Base-by-base conservation (phyloP, 768 basidiomycete genomes). In the Arthromyces matolae region DNA sequence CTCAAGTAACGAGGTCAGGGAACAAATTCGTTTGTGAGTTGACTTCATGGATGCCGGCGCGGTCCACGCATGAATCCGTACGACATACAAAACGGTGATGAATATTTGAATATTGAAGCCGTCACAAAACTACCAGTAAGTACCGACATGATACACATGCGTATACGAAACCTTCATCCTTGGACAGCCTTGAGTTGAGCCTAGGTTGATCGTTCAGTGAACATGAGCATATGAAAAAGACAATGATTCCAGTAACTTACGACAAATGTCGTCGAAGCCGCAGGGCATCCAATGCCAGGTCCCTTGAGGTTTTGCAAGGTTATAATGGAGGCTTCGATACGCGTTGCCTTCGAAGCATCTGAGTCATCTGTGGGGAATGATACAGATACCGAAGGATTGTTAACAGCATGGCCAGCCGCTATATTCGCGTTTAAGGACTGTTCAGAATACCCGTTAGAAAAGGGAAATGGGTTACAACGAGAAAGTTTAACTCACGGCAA, bases 241-340 rank as follows among this genome's bases (percentile, higher is more conserved):
- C 22, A 10, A 34, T 29, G 19, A 16, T n/a, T n/a, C n/a, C n/a
- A 20, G n/a, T 6, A 8, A 22, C 53, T 18, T 45, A 55, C 61
- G 32, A 47, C 52, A 3, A 63, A 51, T 9, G 62, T 61, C 6
- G 59, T 62, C 13, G 62, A 63, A 14, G 58, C 50, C 20, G 60
- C 78, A 5, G 84, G 86, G 63, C 86, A 89, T 25, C 87, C 87
- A 20, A 72, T 62, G 22, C 87, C 87, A 2, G 81, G 73, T 0
- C 86, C 86, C 40, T 72, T 71, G 39, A 89, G 60, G 60, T 89
- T 89, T 65, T 89, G 86, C 12, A 89, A 67, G 6, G 86, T 83
- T 39, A 84, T 72, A 27, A 81, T 59, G 1, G 79, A 70, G 19
- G 86, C 77, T 23, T 75, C 60, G 49, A 89, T 71, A 8, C 87